Conservation (phyloP, 1,284 basidiomycete species). For the Afroboletus lepidellus region DNA sequence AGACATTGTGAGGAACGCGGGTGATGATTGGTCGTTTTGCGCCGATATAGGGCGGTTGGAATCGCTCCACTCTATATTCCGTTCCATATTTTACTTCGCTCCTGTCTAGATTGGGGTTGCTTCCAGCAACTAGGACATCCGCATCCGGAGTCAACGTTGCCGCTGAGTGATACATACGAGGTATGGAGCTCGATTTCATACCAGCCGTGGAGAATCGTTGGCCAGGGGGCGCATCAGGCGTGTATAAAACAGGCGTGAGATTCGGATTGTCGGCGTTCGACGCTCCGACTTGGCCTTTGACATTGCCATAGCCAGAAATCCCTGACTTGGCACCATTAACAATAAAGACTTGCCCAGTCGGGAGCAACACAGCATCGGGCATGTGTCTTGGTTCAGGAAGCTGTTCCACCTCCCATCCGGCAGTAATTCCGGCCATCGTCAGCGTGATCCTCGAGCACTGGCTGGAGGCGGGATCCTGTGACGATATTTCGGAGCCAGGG, state of each 20-base stretch:
- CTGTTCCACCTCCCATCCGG: conserved; percentile 72
- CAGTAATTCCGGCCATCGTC: conserved; percentile 59
- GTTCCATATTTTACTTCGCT: conserved; percentile 69
- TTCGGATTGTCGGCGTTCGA: conserved; percentile 83
- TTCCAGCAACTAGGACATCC: conserved; percentile 75
- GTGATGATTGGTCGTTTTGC: conserved; percentile 52
- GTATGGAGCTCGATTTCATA: conserved; percentile 68
- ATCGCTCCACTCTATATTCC: conserved; percentile 79
- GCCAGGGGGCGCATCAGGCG: conserved; percentile 58
- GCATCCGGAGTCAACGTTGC: conserved; percentile 71
- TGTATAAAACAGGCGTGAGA: conserved; percentile 72
- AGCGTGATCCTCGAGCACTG: conserved; percentile 74
- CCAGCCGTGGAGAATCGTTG: conserved; percentile 61
- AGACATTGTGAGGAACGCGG: conserved; percentile 40
- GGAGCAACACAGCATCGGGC: conserved; percentile 80
- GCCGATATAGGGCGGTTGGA: conserved; percentile 69
- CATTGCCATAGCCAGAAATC: conserved; percentile 85
- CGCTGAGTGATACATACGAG: conserved; percentile 82
- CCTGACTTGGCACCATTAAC: conserved; percentile 76
- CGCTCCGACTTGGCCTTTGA: conserved; percentile 61
- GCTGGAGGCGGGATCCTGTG: conserved; percentile 66
- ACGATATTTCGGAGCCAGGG: conserved; percentile 61
- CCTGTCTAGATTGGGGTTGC: conserved; percentile 80
- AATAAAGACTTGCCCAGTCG: conserved; percentile 74
- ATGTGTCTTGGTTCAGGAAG: conserved; percentile 76